Conservation (phyloP, 139 green algal species). For the Zygnema circumcarinatum region DNA sequence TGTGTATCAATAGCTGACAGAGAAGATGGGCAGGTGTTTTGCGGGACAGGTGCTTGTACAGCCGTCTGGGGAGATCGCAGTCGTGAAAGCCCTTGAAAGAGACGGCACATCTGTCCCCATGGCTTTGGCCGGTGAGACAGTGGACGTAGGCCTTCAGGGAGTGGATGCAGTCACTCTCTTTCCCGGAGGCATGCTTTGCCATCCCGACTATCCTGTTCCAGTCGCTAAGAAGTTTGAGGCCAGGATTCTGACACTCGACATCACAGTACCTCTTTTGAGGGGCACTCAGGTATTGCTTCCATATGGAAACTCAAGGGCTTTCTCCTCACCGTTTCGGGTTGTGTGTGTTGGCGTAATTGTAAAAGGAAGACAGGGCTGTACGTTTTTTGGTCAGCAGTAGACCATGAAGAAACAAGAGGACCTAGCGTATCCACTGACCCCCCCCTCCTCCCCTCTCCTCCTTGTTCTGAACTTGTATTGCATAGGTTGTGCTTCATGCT, state of each 20-base stretch:
- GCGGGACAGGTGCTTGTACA: conserved; percentile 72
- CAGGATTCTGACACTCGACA: conserved; percentile 81
- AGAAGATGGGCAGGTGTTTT: too few species aligned
- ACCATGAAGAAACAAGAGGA: too few species aligned
- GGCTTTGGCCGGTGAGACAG: conserved; percentile 79
- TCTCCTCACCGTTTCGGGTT: too few species aligned
- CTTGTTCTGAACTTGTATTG: too few species aligned
- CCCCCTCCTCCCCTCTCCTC: too few species aligned
- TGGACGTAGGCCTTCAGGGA: conserved; percentile 76
- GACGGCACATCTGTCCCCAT: conserved; percentile 52
- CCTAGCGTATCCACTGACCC: too few species aligned
- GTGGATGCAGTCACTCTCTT: conserved; percentile 65
- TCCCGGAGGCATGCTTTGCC: conserved; percentile 72
- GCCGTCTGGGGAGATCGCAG: conserved; percentile 66
- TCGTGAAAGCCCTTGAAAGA: conserved; percentile 65
- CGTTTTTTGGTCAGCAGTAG: too few species aligned
- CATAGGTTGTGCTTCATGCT: conserved; percentile 69
- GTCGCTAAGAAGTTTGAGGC: conserved; percentile 74
- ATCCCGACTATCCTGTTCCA: conserved; percentile 78
- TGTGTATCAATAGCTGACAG: background rate
- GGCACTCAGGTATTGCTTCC: conserved; percentile 36
- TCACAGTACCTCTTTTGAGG: conserved; percentile 78
- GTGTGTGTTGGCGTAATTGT: background rate
- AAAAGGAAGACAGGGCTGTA: background rate
- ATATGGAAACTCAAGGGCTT: too few species aligned